Base-by-base conservation (phyloP, 176 grass and related monocot species). In the Rhynchospora tenuis region DNA sequence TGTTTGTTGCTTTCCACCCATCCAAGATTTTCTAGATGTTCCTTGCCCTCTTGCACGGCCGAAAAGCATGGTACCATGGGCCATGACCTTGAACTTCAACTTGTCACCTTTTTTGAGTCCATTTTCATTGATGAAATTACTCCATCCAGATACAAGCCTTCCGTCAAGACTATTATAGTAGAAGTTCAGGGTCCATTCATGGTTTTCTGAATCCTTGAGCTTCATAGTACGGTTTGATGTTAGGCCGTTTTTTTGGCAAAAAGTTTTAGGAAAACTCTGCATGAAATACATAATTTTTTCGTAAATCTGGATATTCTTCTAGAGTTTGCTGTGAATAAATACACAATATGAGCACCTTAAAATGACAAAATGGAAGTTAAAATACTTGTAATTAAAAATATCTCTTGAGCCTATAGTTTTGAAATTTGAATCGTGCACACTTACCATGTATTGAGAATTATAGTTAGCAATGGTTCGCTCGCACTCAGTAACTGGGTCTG, bases 91-190 rank as follows among this genome's bases (percentile, higher is more conserved):
- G 33, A 84, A 84, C 46, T 68, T 56, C 38, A 58, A 84, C 33
- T 43, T 84, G 15, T 83, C 81, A 15, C 81, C 81, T 84, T 56
- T 42, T 72, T 84, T 58, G 20, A 84, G 55, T 5, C 71, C n/a
- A 55, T 71, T 69, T 44, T 7, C 81, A 15, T 59, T 10, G 9
- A 13, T 44, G 42, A 78, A 79, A 0, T 33, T 19, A 31, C 22
- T 24, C 73, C 73, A 67, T 50, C 73, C 56, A 15, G 45, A 77
- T 44, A 19, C 26, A 20, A 85, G 14, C 1, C 12, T 15, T 9
- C 43, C 29, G 12, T 33, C 26, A n/a, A 24, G 9, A 0, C 4
- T 22, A 3, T 38, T 38, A n/a, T 8, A 29, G 26, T 1, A 59
- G 24, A 52, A 79, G 1, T 1, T 9, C 20, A 79, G 19, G 2